Base-by-base conservation (phyloP, 768 basidiomycete genomes). In the Chalciporus piperatus region DNA sequence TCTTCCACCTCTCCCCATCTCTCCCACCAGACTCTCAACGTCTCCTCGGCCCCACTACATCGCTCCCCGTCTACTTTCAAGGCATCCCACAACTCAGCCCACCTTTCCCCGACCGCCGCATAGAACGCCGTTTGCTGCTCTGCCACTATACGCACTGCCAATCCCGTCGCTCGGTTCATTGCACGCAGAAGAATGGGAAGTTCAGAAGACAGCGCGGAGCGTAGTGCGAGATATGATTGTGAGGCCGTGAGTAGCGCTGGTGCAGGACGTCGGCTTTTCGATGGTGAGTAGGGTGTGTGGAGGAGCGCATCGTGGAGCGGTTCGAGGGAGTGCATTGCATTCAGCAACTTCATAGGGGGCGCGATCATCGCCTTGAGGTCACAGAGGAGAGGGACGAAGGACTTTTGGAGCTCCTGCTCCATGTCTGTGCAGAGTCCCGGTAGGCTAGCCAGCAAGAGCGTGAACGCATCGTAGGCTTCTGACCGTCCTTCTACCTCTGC, bases 31-130 rank as follows among this genome's bases (percentile, higher is more conserved):
- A 90, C 85, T 0, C 74, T 74, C 23, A 83, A 61, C 19, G 90
- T 92, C 72, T 91, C 89, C 9, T 75, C 77, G 6, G 77, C 76
- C 7, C 82, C 84, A 1, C 78, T 82, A 54, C 84, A 84, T 71
- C 78, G 67, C 70, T 87, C 84, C 2, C 83, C 84, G 17, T 87
- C 87, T 4, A 86, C 82, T 10, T 78, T 72, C n/a, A 88, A 69
- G 63, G 85, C 87, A 53, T 91, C 87, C 90, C 90, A 92, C n/a
- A 92, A 69, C n/a, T 83, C 84, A 2, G 74, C 77, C 90, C 90
- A 92, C 25, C 78, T 72, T 45, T 81, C 80, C 39, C 78, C 74
- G 6, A 87, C 77, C 35, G 79, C 79, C 14, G 66, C 52, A 72
- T 81, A 92, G 60, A 86, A 87, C 20, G 68, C 66, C 2, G 73